phyloP scores from a whole-genome alignment of 352 stramenopile genomes.

The Globisporangium spinosum region DNA sequence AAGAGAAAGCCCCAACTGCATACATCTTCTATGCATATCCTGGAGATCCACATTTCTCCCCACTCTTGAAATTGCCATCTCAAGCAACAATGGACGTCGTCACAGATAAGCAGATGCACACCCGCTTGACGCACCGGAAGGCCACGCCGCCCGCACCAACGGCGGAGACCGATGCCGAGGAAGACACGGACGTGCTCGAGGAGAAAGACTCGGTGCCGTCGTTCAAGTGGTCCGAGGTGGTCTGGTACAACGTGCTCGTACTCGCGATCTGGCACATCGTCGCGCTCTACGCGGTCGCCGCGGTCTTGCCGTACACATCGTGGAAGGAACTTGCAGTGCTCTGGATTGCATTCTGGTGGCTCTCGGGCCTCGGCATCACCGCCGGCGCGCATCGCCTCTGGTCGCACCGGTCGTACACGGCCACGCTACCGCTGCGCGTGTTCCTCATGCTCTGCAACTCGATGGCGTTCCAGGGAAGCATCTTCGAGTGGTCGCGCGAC shows the following conservation, averaged over 20 bases:
- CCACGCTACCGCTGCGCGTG: slow-evolving; percentile 83
- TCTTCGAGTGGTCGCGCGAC: slow-evolving; percentile 98
- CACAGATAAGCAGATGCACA: neutral
- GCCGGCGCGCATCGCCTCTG: slow-evolving; percentile 96
- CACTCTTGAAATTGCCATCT: neutral
- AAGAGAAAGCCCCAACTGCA: neutral
- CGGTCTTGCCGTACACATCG: slow-evolving; percentile 47
- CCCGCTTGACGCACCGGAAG: neutral
- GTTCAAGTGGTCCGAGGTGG: slow-evolving; percentile 68
- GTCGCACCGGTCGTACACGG: slow-evolving; percentile 95
- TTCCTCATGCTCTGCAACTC: slow-evolving; percentile 98
- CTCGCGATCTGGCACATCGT: slow-evolving; percentile 63
- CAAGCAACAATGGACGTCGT: neutral
- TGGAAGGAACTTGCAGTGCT: slow-evolving; percentile 48
- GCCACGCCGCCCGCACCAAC: neutral
- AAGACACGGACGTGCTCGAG: slow-evolving; percentile 34
- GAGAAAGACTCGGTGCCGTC: slow-evolving; percentile 29
- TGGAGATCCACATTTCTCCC: neutral
- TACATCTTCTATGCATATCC: neutral
- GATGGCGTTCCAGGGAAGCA: slow-evolving; percentile 95
- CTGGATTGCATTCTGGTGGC: slow-evolving; percentile 62
- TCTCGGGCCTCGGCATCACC: slow-evolving; percentile 95
- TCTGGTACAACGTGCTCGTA: slow-evolving; percentile 85
- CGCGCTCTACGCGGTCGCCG: slow-evolving; percentile 66
- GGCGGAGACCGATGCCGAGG: slow-evolving; percentile 27